phyloP scores from a whole-genome alignment of 108 stramenopile genomes.

The Chaetoceros tenuissimus region DNA sequence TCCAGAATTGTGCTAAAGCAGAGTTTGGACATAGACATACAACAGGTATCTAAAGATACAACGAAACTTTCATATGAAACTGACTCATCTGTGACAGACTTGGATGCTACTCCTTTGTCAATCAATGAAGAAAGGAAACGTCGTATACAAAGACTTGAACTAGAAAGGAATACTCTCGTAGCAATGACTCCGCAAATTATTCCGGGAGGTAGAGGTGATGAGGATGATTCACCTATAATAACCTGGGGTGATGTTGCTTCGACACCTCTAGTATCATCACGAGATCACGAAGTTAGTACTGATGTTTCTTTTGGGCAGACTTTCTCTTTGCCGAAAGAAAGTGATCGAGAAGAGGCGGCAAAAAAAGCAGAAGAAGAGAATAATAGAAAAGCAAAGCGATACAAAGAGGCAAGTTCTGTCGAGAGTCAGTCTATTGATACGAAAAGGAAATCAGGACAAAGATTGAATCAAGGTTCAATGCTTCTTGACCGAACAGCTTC shows the following conservation, averaged over 20 bases:
- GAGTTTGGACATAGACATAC: neutral
- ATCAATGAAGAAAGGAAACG: slow-evolving; percentile 33
- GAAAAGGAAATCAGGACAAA: neutral
- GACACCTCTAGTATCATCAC: slow-evolving; percentile 32
- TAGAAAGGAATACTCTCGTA: slow-evolving; percentile 39
- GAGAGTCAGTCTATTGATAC: no score
- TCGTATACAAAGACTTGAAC: slow-evolving; percentile 10
- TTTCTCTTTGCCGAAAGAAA: neutral
- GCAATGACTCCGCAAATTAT: slow-evolving; percentile 68
- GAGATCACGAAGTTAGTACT: neutral
- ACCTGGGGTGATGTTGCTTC: slow-evolving; percentile 64
- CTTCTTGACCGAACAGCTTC: neutral
- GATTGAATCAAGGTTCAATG: neutral
- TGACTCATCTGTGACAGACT: slow-evolving; percentile 53
- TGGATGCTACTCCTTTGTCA: slow-evolving; percentile 43
- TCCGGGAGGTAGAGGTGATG: slow-evolving; percentile 31
- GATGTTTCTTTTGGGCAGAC: neutral
- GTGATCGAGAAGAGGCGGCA: neutral
- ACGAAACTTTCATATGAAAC: slow-evolving; percentile 8
- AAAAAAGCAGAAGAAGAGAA: neutral
- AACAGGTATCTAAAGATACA: slow-evolving; percentile 8
- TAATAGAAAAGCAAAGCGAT: neutral
- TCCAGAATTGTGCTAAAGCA: neutral
- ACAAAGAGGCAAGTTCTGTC: neutral
- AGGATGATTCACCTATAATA: slow-evolving; percentile 43